A percentile compares a stretch with the other conserved stretches of the same genome.
phyloP scores from a whole-genome alignment of 805 yeast genomes.

The Candida wancherniae region DNA sequence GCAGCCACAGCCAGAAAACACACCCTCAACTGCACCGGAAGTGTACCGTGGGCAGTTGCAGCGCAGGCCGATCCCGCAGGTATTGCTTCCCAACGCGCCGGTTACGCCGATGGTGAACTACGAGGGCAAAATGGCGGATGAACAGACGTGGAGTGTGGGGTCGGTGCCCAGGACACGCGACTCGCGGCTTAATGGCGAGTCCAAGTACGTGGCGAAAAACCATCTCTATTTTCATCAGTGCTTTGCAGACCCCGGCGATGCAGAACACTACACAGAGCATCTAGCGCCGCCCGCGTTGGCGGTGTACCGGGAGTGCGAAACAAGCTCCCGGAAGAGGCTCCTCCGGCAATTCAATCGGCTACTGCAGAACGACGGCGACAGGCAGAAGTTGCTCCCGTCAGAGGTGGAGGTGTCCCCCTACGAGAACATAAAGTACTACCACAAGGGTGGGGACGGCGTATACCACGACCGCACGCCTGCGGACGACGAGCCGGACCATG shows the following conservation, averaged over 20 bases:
- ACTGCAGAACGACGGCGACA: conserved; percentile 6
- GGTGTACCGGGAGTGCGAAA: conserved; percentile 39
- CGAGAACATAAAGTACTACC: conserved; percentile 27
- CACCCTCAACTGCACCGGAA: too few relatives aligned
- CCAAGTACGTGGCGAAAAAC: conserved; percentile 29
- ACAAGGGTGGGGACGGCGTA: conserved; percentile 54
- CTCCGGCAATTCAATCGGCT: conserved; percentile 29
- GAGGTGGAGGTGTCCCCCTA: conserved; percentile 9
- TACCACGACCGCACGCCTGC: conserved; percentile 37
- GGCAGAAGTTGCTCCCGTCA: not conserved
- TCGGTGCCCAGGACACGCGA: conserved; percentile 40
- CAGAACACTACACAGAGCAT: conserved; percentile 4
- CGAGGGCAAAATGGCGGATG: conserved; percentile 6
- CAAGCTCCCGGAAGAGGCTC: conserved; percentile 33
- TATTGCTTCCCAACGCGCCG: conserved; percentile 7
- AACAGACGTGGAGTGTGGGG: conserved; percentile 28
- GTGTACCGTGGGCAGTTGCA: too few relatives aligned
- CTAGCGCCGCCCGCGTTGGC: conserved; percentile 30
- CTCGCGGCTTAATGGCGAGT: conserved; percentile 10
- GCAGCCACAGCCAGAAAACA: too few relatives aligned
- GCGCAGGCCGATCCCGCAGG: conserved; percentile 7
- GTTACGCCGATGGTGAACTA: conserved; percentile 8
- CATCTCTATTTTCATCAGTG: conserved; percentile 37
- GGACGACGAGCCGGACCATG: conserved; percentile 58
- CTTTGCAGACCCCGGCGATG: conserved; percentile 16